Evolutionary conservation across 2,329 filamentous ascomycete species (phyloP), one percentile per base, ranked within the genome.

Genomic region (Coniella vitis): DNA sequence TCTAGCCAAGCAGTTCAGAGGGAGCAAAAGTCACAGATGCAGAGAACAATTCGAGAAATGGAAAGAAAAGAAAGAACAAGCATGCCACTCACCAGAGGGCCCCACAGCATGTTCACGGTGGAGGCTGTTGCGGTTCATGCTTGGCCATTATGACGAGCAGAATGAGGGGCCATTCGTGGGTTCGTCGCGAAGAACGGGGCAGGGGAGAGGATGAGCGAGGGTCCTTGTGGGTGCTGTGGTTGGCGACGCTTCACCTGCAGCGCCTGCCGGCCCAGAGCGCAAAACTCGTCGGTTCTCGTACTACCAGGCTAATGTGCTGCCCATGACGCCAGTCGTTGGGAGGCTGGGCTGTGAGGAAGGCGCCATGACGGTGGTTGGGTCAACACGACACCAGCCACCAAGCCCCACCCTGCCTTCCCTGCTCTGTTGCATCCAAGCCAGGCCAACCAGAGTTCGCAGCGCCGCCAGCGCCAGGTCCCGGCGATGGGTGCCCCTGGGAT

Each of bases 121-220:
- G 44, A 54, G 45, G 47, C 54, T 54, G 29, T 56, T 50, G 52
- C 54, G 56, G 51, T 51, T 56, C 58, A 59, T 57, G 45, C 41
- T 57, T 35, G 34, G 31, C 40, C 21, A 54, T 57, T 41, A 47
- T 49, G 31, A 53, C 48, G 49, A 53, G 49, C 32, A 48, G 40
- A 14, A 43, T 48, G n/a, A n/a, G n/a, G n/a, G n/a, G n/a, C n/a
- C n/a, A n/a, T n/a, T n/a, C n/a, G n/a, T n/a, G n/a, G n/a, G n/a
- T n/a, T n/a, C n/a, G n/a, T n/a, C n/a, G n/a, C n/a, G n/a, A n/a
- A n/a, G n/a, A n/a, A n/a, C n/a, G n/a, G n/a, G n/a, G n/a, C n/a
- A n/a, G n/a, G n/a, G n/a, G n/a, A 29, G 5, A 29, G 25, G 5
- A 5, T 10, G 38, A 36, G 39, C 41, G 48, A 53, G 38, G 21